Evolutionary conservation across 495 filamentous ascomycete genomes (phyloP), one percentile per base, ranked within the genome.

Genomic region (Neurospora discreta): DNA sequence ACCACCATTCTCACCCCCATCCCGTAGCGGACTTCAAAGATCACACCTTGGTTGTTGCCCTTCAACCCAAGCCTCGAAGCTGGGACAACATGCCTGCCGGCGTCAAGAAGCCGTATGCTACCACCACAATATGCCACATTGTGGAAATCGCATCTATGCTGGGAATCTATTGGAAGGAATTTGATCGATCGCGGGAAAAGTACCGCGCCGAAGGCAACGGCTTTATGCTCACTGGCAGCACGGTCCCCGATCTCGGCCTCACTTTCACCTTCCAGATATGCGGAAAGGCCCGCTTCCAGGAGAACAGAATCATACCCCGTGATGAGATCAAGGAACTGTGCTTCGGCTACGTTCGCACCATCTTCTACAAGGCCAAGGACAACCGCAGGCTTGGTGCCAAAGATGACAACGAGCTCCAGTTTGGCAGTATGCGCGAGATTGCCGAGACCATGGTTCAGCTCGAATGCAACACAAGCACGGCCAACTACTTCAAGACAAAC

Each of bases 181-280:
- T 85, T 71, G 80, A 85, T 74, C 73, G 82, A 18, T 77, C 72
- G 10, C 75, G 76, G 42, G 82, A 85, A 74, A 79, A 79, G 3
- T 83, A 85, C 58, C 80, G 85, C 39, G 85, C 80, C 44, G 85
- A 86, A 74, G 85, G 85, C 3, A 87, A 87, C 73, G 84, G 84
- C 1, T 85, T 77, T 74, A 82, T 85, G 58, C 70, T 87, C 38
- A 82, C 81, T 2, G 84, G 84, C 40, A 77, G 79, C 2, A 73
- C 78, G 11, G 77, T 82, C 7, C 72, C 80, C 41, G 84, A 85
- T 8, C 77, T 84, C 6, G 84, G 84, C 16, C 76, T 85, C 67
- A 81, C 82, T 70, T 85, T 87, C 70, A 80, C 80, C 41, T 81
- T 87, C 69, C 79, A 82, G 67, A 78, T 80, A 38, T 78, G 74